A percentile compares a stretch with the other conserved stretches of the same genome.
Conservation (phyloP, 2,329 filamentous ascomycete species). For the Arthrobotrys musiformis region DNA sequence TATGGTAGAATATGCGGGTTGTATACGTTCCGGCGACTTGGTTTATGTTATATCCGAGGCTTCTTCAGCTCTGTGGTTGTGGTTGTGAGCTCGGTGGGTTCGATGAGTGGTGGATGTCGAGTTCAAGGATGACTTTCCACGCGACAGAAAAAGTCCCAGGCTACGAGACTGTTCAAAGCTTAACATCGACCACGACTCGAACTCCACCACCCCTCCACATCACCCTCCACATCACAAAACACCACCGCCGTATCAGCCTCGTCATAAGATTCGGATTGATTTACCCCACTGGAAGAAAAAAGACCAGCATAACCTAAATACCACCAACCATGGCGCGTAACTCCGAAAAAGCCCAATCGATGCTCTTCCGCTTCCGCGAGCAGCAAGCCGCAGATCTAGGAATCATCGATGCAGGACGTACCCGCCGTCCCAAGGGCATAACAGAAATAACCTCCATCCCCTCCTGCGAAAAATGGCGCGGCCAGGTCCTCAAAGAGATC, state of each 20-base stretch:
- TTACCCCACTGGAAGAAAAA: neutral
- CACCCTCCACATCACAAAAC: neutral
- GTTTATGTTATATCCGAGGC: neutral
- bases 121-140: slow-evolving; percentile 24
- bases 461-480: slow-evolving; percentile 95
- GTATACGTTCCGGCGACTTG: slow-evolving; percentile 20
- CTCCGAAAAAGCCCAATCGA: slow-evolving; percentile 97
- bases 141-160: slow-evolving; percentile 43
- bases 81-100: slow-evolving; percentile 18
- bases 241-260: neutral
- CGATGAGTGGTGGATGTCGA: slow-evolving; percentile 21
- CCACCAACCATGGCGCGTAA: slow-evolving; percentile 50
- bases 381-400: slow-evolving; percentile 95
- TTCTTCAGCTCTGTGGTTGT: slow-evolving; percentile 1
- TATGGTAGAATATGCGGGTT: neutral
- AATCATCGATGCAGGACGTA: slow-evolving; percentile 91
- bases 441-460: slow-evolving; percentile 86
- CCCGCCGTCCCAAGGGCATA: slow-evolving; percentile 86
- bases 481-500: slow-evolving; percentile 96
- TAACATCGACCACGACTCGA: slow-evolving; percentile 16
- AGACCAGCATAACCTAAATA: neutral
- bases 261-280: neutral
- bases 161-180: neutral
- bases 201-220: neutral
- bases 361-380: slow-evolving; percentile 99